These are phyloP conservation scores for Capsicum chinense DNA, from an alignment of 257 asterid species.

Conservation along the genomic window DNA sequence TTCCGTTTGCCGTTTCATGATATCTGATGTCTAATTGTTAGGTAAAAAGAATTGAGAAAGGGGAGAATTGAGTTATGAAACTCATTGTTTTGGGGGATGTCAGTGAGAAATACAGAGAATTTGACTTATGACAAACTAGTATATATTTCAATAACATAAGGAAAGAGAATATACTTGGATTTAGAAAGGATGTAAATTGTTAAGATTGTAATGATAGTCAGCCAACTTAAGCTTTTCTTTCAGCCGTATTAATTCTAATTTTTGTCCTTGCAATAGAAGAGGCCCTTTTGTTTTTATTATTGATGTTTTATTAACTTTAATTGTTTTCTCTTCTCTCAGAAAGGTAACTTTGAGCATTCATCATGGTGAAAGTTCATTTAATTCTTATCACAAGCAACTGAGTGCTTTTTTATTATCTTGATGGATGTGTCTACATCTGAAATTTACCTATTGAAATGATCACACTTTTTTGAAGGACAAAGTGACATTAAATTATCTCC, in stretches of 20 bases:
- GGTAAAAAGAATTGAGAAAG: conserved; percentile 2
- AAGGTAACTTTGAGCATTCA: background rate
- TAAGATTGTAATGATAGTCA: background rate
- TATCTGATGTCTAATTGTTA: background rate
- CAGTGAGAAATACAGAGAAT: background rate
- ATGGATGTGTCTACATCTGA: background rate
- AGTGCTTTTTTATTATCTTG: background rate
- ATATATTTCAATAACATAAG: background rate
- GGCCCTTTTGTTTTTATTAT: background rate
- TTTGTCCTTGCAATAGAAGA: background rate
- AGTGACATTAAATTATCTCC: background rate
- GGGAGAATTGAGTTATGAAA: background rate
- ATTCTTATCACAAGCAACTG: background rate
- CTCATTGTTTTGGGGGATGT: background rate
- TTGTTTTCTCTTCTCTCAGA: background rate
- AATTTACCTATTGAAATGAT: background rate
- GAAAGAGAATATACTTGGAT: background rate
- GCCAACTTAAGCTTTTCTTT: background rate
- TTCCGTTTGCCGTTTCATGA: background rate
- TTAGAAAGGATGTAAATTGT: conserved; percentile 6
- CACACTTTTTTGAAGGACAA: background rate
- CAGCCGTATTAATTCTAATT: background rate
- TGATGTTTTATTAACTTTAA: background rate
- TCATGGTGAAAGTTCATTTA: background rate
- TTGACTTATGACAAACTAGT: background rate